Evolutionary conservation across 345 rosid species (phyloP).

Genomic region (Acer yangbiense): DNA sequence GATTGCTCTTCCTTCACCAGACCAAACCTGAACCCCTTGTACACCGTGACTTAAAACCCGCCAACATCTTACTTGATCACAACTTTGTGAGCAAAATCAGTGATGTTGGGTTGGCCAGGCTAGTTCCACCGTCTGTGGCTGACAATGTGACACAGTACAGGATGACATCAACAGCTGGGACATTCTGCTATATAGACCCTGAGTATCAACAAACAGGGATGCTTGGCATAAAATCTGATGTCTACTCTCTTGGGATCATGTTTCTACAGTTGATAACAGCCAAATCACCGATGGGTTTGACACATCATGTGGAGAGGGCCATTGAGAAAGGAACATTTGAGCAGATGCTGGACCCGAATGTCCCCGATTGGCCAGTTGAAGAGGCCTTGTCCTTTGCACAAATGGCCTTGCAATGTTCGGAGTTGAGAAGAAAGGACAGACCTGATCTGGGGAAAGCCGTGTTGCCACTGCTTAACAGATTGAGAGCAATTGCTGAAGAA

Average conservation of each 20-base stretch:
- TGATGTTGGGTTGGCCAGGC: constrained; percentile 88
- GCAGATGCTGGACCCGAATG: constrained; percentile 64
- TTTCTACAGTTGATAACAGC: constrained; percentile 74
- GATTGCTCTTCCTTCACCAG: constrained; percentile 80
- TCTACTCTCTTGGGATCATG: constrained; percentile 80
- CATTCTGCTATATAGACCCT: constrained; percentile 91
- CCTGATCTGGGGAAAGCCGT: constrained; percentile 75
- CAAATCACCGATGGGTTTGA: constrained; percentile 78
- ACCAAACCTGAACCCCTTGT: constrained; percentile 90
- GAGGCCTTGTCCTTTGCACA: constrained; percentile 65
- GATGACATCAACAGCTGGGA: constrained; percentile 89
- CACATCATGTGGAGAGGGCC: constrained; percentile 64
- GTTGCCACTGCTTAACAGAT: constrained; percentile 67
- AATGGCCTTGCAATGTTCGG: constrained; percentile 69
- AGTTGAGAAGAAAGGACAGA: constrained; percentile 77
- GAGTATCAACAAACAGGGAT: constrained; percentile 95
- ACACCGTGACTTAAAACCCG: constrained; percentile 87
- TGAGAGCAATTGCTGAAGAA: constrained; percentile 66
- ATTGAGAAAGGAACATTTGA: constrained; percentile 58
- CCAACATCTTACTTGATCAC: constrained; percentile 77
- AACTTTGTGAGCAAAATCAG: constrained; percentile 90
- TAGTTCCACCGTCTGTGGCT: constrained; percentile 81
- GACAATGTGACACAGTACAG: constrained; percentile 79
- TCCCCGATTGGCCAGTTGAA: constrained; percentile 77
- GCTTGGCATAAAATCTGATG: constrained; percentile 82